phyloP scores from a whole-genome alignment of 2,329 filamentous ascomycete genomes.

The Hymenoscyphus repandus region DNA sequence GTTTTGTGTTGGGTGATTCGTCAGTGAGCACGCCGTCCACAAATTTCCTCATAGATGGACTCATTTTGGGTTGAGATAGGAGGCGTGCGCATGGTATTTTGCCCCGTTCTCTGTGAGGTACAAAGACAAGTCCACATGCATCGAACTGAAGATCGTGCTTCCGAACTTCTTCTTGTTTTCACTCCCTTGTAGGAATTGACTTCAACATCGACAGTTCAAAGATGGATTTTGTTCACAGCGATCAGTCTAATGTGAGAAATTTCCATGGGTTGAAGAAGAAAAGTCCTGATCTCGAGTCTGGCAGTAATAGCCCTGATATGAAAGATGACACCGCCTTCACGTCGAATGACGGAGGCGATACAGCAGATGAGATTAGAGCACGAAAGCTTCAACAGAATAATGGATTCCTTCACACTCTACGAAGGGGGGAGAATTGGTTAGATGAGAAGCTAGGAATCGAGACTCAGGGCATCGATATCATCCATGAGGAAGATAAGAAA shows the following conservation, averaged over 20 bases:
- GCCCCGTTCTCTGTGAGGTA: too few relatives aligned
- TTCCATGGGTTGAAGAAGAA: constrained; percentile 17
- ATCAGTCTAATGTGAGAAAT: constrained; percentile 21
- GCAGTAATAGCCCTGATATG: constrained; percentile 2
- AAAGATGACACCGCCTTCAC: background rate
- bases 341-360: background rate
- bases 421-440: constrained; percentile 36
- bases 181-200: background rate
- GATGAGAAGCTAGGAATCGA: constrained; percentile 42
- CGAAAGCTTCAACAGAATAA: constrained; percentile 20
- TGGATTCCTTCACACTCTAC: constrained; percentile 25
- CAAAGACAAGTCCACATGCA: background rate
- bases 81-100: too few relatives aligned
- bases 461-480: constrained; percentile 42
- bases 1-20: background rate
- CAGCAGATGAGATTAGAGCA: constrained; percentile 20
- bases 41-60: background rate
- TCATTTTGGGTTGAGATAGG: background rate
- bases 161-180: background rate
- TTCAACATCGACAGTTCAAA: background rate
- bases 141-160: background rate
- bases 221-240: constrained; percentile 27
- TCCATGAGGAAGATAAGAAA: constrained; percentile 38
- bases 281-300: constrained; percentile 22
- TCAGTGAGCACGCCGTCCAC: background rate